Base-by-base conservation (phyloP, 305 asterid species). In the Salvia sclarea region DNA sequence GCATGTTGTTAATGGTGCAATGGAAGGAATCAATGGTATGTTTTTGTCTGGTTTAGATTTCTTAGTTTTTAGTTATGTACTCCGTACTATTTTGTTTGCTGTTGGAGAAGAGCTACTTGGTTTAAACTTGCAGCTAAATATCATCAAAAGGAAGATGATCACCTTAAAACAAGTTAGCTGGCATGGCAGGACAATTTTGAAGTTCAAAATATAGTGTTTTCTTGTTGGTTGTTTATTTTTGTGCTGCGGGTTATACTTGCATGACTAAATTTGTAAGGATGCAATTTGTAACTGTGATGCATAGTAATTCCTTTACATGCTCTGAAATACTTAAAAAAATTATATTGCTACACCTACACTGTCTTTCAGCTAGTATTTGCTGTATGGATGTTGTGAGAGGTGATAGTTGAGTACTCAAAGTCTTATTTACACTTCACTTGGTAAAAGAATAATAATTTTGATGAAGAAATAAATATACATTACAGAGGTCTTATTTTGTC, bases 21-120 rank as follows among this genome's bases (percentile, higher is more conserved):
- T 95, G 99, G 95, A 86, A 76, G 99, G 99, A 75, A 70, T 95
- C 79, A 92, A 95, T 13, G 96, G 99, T 95, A 84, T 53, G 78
- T 68, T 49, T 54, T 65, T 63, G 12, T 62, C 30, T 72, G 74
- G 50, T 58, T 72, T 59, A 64, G 59, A 52, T 56, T 47, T 72
- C 62, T 31, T 54, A 33, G 59, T 18, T 57, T 61, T 72, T 69
- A n/a, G 66, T 44, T 70, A 43, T 31, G 24, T 54, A 22, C 47
- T 44, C 17, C 38, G 24, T 54, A 22, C 47, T 44, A n/a, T 40
- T 21, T 30, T 37, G 24, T 66, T 66, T 28, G n/a, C 61, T 66
- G 54, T 47, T 63, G 17, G 71, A 44, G 60, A 57, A 33, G 64
- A 68, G 44, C 66, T 66, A 63, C 8, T 52, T 38, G 57, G 45